Percentiles rank a stretch among this genome's conserved stretches.
Conservation (phyloP, 2,329 filamentous ascomycete genomes). For the Cryphonectria radicalis region DNA sequence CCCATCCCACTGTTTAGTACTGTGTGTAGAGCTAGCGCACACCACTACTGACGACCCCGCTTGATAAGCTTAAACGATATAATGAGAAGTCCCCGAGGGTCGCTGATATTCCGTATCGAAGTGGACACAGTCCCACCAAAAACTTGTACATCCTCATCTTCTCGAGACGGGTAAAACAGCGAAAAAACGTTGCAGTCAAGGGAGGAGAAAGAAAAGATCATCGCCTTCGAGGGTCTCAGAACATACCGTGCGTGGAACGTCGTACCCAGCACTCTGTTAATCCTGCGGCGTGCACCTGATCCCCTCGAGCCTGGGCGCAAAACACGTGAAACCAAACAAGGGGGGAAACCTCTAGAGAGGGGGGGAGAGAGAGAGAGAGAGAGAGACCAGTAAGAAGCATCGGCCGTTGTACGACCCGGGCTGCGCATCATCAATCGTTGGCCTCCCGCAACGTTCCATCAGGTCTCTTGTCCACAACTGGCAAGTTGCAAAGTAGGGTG, state of each 20-base stretch:
- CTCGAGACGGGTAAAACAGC: not conserved
- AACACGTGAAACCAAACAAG: not conserved
- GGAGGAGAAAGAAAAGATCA: not conserved
- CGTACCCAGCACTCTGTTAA: not conserved
- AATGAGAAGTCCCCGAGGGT: not conserved
- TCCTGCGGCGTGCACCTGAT: not conserved
- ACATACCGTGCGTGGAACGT: not conserved
- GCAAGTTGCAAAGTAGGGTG: not conserved
- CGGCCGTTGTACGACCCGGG: not conserved
- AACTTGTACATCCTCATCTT: not conserved
- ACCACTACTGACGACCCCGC: not conserved
- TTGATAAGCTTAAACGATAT: slow-evolving; percentile 6
- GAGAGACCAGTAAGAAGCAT: not conserved
- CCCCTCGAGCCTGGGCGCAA: not conserved
- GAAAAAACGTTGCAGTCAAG: not conserved
- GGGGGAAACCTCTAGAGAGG: not conserved
- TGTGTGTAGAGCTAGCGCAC: not conserved
- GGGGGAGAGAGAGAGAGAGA: too few species aligned
- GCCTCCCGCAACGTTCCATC: slow-evolving; percentile 10
- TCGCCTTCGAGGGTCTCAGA: not conserved
- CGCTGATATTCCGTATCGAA: not conserved
- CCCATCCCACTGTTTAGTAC: not conserved
- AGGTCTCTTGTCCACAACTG: not conserved
- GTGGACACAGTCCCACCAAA: not conserved
- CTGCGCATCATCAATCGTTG: not conserved